phyloP scores from a whole-genome alignment of 768 basidiomycete genomes.

The Boletales sp. region DNA sequence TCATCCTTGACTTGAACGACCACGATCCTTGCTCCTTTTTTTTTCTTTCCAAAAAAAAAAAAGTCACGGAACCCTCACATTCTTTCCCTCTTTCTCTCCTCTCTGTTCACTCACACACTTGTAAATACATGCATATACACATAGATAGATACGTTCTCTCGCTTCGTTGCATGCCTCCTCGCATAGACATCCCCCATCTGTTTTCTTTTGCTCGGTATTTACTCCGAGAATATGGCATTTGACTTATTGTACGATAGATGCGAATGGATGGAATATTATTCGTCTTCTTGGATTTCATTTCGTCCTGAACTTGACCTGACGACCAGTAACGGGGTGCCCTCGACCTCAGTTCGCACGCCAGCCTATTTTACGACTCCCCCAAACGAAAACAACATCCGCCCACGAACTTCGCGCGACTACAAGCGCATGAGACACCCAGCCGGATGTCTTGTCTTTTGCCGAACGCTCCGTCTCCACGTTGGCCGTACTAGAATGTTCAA shows the following conservation, averaged over 20 bases:
- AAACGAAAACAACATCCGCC: no score
- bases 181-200: constrained; percentile 27
- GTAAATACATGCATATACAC: constrained; percentile 37
- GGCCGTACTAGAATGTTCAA: background rate
- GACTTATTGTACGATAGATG: constrained; percentile 36
- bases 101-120: constrained; percentile 28
- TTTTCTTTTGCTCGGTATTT: constrained; percentile 6
- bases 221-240: constrained; percentile 30
- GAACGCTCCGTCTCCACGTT: background rate
- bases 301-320: constrained; percentile 7
- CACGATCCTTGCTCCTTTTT: background rate
- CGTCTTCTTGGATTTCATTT: constrained; percentile 21
- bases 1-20: constrained; percentile 16
- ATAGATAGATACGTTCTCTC: constrained; percentile 29
- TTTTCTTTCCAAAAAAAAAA: background rate
- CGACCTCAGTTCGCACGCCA: background rate
- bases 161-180: constrained; percentile 22
- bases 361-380: no score
- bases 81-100: constrained; percentile 10
- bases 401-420: background rate
- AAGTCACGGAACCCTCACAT: constrained; percentile 18
- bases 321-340: constrained; percentile 16
- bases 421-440: background rate
- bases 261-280: constrained; percentile 33
- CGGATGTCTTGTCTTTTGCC: background rate